Conservation (phyloP, 2,329 filamentous ascomycete genomes). For the Aspergillus terreus region DNA sequence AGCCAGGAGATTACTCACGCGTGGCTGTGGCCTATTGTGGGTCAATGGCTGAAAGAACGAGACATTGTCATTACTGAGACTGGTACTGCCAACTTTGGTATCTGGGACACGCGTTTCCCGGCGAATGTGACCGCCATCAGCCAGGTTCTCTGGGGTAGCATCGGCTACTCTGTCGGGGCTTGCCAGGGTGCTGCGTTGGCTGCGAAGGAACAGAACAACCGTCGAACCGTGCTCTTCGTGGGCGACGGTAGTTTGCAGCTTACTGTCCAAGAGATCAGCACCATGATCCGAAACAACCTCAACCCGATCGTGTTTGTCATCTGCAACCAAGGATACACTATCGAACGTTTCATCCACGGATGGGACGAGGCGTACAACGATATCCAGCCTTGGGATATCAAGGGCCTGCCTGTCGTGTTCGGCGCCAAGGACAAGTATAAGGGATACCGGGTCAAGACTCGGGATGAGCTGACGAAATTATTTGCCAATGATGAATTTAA, state of each 20-base stretch:
- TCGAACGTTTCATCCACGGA: slow-evolving; percentile 84
- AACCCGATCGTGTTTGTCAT: slow-evolving; percentile 82
- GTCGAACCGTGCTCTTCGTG: slow-evolving; percentile 76
- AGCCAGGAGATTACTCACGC: slow-evolving; percentile 47
- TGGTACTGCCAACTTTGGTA: slow-evolving; percentile 82
- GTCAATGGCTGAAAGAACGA: slow-evolving; percentile 65
- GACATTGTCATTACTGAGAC: slow-evolving; percentile 86
- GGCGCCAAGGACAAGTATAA: slow-evolving; percentile 58
- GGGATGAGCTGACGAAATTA: slow-evolving; percentile 63
- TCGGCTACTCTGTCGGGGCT: slow-evolving; percentile 62
- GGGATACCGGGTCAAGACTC: slow-evolving; percentile 66
- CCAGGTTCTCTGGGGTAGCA: slow-evolving; percentile 70
- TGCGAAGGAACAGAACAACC: slow-evolving; percentile 58
- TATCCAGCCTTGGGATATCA: slow-evolving; percentile 70
- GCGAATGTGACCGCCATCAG: slow-evolving; percentile 72
- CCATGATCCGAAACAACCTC: slow-evolving; percentile 72
- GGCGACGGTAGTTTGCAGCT: slow-evolving; percentile 85
- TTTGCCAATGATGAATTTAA: slow-evolving; percentile 62
- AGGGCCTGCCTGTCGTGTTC: slow-evolving; percentile 64
- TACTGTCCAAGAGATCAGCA: slow-evolving; percentile 78
- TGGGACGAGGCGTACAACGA: slow-evolving; percentile 79
- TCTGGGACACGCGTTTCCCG: slow-evolving; percentile 81
- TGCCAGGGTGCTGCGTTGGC: slow-evolving; percentile 70
- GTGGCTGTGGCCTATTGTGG: slow-evolving; percentile 70
- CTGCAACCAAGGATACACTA: slow-evolving; percentile 85